Base-by-base conservation (phyloP, 2,329 filamentous ascomycete species). In the Scorias spongiosa region DNA sequence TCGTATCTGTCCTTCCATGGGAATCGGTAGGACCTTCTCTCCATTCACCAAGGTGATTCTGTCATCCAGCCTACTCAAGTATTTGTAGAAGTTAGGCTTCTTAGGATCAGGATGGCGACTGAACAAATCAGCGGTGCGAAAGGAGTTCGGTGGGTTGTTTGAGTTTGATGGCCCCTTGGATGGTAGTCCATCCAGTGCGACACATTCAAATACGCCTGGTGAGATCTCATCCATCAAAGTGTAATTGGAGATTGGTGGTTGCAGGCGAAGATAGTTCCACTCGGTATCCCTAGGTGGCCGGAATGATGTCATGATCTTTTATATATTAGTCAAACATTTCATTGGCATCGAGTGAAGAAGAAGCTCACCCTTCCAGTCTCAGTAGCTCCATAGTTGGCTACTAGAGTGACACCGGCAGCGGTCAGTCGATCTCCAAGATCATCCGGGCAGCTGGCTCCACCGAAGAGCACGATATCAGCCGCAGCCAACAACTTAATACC, bases 231-330 rank as follows among this genome's bases (percentile, higher is more conserved):
- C 57, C 53, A 59, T 57, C 11, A 58, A 42, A 1, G 54, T 53
- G 36, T 50, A 49, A 15, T 58, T 51, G 9, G 54, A 47, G 4
- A 56, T 53, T 10, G 54, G 52, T 50, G 5, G 58, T 48, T 57
- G 63, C 46, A 62, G 65, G 15, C 54, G 58, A 6, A 75, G 55
- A 48, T 78, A 81, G 51, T 77, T 72, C 78, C 77, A 81, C 2
- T 65, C 69, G 37, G 68, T 69, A 54, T 80, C 77, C 1, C 61
- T 67, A 2, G 56, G 54, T 0, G 68, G 63, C 9, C 76, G 64
- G 49, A 72, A 69, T 0, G 75, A 77, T 1, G 73, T 78, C 72
- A 78, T 78, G 11, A 80, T 57, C 51, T 26, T 3, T 3, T 4
- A 7, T 26, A 26, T 26, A 26, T 26, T 26, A 26, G 20, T 7